Base-by-base conservation (phyloP, 2,329 filamentous ascomycete genomes). In the Rutstroemia sp. region DNA sequence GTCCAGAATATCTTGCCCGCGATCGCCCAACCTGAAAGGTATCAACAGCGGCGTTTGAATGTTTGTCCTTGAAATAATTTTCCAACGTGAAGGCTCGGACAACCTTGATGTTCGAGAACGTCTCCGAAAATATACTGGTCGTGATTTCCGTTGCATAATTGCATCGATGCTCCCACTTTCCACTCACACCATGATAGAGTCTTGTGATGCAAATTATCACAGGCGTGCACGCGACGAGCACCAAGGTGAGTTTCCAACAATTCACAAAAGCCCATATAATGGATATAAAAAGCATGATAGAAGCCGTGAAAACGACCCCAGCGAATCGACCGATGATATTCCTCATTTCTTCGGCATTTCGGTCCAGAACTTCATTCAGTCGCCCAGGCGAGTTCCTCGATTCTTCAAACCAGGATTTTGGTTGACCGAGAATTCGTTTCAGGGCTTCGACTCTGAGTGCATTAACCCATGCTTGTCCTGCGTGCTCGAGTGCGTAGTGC, bases 281-380 rank as follows among this genome's bases (percentile, higher is more conserved):
- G 0, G 89, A 84, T n/a, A 87, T 79, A 0, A 73, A 56, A 18
- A 88, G 77, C 78, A 95, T 92, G 52, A 82, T 71, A 0, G 76
- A 67, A 3, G 88, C 84, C 9, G 86, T 81, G 14, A 92, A 76
- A 0, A 87, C 71, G 53, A 87, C 82, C 1, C 87, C 86, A 0
- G 86, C 77, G 66, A 96, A 95, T 1, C 87, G 81, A 2, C 88
- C 87, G 0, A 95, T 77, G 0, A 97, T 74, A 63, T 89, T 91
- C 8, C 88, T 81, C 81, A 94, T 92, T 67, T 96, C 90, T 68
- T 97, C 91, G 0, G 87, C 88, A 64, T 90, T 88, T 16, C 87
- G 81, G 65, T 95, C 90, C 0, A 97, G 78, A 46, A 80, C 86
- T 59, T 89, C 84, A 0, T 79, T 83, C 44, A 97, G 77, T 2